A percentile compares a stretch with the other conserved stretches of the same genome.
Conservation (phyloP, 2,329 filamentous ascomycete species). For the Hypoxylon sp. region DNA sequence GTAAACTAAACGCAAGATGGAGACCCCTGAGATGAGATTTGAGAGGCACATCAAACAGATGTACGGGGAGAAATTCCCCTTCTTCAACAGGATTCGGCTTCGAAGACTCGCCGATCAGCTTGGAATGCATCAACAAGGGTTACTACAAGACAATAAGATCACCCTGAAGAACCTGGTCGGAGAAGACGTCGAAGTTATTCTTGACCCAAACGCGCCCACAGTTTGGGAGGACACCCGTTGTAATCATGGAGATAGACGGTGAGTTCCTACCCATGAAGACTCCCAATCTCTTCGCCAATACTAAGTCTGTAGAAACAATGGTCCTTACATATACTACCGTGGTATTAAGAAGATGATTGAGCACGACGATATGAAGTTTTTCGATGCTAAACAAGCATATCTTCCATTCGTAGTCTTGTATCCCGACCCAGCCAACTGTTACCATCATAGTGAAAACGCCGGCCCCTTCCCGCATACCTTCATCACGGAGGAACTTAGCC, state of each 20-base stretch:
- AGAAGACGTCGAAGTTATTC: slow-evolving; percentile 12
- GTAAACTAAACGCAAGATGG: not conserved
- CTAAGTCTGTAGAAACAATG: slow-evolving; percentile 17
- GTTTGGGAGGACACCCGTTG: slow-evolving; percentile 21
- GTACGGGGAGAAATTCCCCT: not conserved
- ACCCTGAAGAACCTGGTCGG: slow-evolving; percentile 15
- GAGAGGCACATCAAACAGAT: not conserved
- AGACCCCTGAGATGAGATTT: not conserved
- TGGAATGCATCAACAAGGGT: not conserved
- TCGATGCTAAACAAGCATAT: slow-evolving; percentile 12
- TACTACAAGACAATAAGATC: not conserved
- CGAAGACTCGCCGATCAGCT: slow-evolving; percentile 11
- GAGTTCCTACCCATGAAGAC: not conserved
- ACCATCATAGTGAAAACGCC: not conserved
- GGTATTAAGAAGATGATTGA: slow-evolving; percentile 7
- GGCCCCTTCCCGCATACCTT: not conserved
- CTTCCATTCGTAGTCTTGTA: slow-evolving; percentile 17
- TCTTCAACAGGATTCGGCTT: slow-evolving; percentile 20
- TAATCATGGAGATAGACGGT: slow-evolving; percentile 31
- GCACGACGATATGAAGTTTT: slow-evolving; percentile 10
- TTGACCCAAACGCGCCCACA: slow-evolving; percentile 1
- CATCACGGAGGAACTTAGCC: not conserved
- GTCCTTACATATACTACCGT: slow-evolving; percentile 32
- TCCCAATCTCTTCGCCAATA: not conserved
- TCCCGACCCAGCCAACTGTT: not conserved